Base-by-base conservation (phyloP, 306 rosid genomes). In the Acacia confusa region DNA sequence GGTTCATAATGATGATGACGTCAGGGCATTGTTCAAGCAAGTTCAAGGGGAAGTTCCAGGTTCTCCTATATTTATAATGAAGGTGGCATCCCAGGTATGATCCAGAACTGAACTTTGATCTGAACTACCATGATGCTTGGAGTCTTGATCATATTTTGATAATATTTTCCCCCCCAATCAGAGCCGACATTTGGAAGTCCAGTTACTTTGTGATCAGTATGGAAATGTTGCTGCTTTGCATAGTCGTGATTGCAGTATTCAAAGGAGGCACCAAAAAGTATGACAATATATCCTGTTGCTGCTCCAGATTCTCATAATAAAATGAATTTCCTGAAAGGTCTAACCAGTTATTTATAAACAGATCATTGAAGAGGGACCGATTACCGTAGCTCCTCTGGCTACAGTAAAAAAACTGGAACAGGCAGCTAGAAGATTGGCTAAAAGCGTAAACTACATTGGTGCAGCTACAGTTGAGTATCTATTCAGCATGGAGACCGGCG, bases 1-100 rank as follows among this genome's bases (percentile, higher is more conserved):
- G 99, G 99, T 96, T 83, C 98, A 96, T 86, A 96, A 92, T 88
- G 99, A 88, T 85, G 99, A 96, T 78, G 99, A 96, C 75, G 98
- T 96, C 64, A 92, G 97, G 87, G 99, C 97, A 70, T 85, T 96
- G 85, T 96, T 96, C 90, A 96, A 96, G 90, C 99, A 96, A 96
- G 99, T 96, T 81, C 99, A 96, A 88, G 99, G 99, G 85, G 99
- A 96, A 87, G 99, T 96, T 83, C 99, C 99, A 0, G 99, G 99
- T 70, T 96, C 99, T 12, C 99, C 99, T 73, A 91, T 96, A 89
- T 96, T 96, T 83, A 96, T 96, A 86, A 96, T 96, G 99, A 96
- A 96, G 87, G 88, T 96, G 45, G 98, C 99, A 71, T 85, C 99
- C 78, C 99, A 96, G 99, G 99, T 96, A 83, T 86, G 98, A 84